Conservation (phyloP, 2,329 filamentous ascomycete species). For the Calonectria pauciramosa region DNA sequence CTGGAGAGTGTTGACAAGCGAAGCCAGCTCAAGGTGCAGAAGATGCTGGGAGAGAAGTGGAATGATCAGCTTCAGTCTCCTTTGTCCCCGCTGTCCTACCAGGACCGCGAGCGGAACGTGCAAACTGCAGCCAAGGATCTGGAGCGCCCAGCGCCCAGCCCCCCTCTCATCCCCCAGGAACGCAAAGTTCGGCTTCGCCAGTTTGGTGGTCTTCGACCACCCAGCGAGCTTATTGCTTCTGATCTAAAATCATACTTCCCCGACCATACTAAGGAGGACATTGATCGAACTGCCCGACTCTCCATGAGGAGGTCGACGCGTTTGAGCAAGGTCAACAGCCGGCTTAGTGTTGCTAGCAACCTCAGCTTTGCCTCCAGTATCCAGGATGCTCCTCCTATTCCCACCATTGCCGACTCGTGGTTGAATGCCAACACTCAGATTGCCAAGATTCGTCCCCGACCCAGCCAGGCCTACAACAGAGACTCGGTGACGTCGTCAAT, state of each 20-base stretch:
- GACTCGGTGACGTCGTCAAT: constrained; percentile 92
- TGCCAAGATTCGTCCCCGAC: constrained; percentile 55
- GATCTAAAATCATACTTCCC: constrained; percentile 98
- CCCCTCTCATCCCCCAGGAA: constrained; percentile 58
- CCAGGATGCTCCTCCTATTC: constrained; percentile 93
- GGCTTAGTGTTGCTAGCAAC: constrained; percentile 93
- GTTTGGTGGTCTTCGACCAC: constrained; percentile 92
- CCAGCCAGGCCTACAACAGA: constrained; percentile 68
- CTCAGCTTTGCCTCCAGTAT: constrained; percentile 93
- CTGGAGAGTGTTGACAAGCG: constrained; percentile 77
- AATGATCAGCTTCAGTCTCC: constrained; percentile 85
- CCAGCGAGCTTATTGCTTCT: constrained; percentile 96
- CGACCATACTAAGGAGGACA: constrained; percentile 92
- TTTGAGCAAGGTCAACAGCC: constrained; percentile 91
- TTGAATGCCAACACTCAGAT: constrained; percentile 66
- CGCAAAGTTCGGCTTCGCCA: constrained; percentile 75
- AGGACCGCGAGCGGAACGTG: constrained; percentile 78
- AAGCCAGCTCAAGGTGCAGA: constrained; percentile 89
- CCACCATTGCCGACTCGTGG: constrained; percentile 96
- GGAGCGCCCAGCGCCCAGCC: constrained; percentile 67
- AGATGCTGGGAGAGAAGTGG: constrained; percentile 89
- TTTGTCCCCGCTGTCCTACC: constrained; percentile 83
- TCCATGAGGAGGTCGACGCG: constrained; percentile 92
- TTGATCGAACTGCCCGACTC: constrained; percentile 94
- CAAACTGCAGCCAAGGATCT: constrained; percentile 71